These are phyloP conservation scores for Pichia deserticola DNA, from an alignment of 805 yeast species.

Conservation along the genomic window DNA sequence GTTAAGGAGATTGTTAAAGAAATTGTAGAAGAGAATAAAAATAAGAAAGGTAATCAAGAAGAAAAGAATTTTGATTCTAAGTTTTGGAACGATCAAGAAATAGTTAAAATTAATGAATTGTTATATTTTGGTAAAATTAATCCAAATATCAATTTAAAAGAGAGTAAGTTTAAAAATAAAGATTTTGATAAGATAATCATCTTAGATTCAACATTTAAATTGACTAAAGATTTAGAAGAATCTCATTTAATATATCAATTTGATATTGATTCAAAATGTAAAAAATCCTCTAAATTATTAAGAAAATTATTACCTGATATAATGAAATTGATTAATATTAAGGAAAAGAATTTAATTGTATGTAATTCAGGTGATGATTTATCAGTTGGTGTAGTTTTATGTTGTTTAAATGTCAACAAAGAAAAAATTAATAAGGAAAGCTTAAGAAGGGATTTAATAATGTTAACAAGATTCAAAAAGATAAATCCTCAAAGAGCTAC, in stretches of 20 bases:
- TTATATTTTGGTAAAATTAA: slow-evolving; percentile 21
- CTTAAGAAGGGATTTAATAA: slow-evolving; percentile 44
- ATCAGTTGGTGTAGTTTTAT: slow-evolving; percentile 52
- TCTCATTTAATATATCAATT: slow-evolving; percentile 18
- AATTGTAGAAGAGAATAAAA: neutral
- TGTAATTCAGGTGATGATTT: slow-evolving; percentile 65
- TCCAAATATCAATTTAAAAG: neutral
- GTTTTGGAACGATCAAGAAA: slow-evolving; percentile 2
- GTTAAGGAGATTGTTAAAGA: slow-evolving; percentile 1
- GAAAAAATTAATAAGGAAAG: slow-evolving; percentile 19
- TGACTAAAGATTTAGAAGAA: neutral
- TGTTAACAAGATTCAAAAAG: slow-evolving; percentile 36
- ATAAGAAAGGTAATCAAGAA: too few species aligned
- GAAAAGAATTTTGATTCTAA: too few species aligned
- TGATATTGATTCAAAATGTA: slow-evolving; percentile 29
- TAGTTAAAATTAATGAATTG: slow-evolving; percentile 9
- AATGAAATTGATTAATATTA: slow-evolving; percentile 20
- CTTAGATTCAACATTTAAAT: slow-evolving; percentile 11
- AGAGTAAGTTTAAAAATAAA: neutral
- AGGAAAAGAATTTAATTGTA: slow-evolving; percentile 34
- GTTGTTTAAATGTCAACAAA: slow-evolving; percentile 35
- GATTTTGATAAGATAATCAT: slow-evolving; percentile 24
- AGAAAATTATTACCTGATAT: slow-evolving; percentile 42
- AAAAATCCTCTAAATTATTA: slow-evolving; percentile 61
- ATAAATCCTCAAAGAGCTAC: slow-evolving; percentile 76